These are phyloP conservation scores for Candida smagusa DNA, from an alignment of 1,139 yeast genomes.

Conservation along the genomic window DNA sequence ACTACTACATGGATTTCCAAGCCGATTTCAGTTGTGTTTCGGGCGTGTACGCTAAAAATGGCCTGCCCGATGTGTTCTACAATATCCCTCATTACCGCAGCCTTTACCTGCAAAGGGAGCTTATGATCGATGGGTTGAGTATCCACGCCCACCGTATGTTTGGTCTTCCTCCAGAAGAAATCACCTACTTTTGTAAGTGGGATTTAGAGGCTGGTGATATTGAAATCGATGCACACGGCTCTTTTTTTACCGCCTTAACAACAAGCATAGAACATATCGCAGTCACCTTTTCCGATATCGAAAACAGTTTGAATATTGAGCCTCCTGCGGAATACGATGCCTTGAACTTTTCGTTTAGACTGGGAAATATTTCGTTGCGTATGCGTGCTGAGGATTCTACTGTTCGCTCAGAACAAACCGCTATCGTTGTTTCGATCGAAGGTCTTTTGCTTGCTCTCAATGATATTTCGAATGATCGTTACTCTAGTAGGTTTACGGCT, in stretches of 20 bases:
- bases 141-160: slow-evolving; percentile 89
- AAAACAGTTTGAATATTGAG: slow-evolving; percentile 63
- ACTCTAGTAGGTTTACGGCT: slow-evolving; percentile 53
- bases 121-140: slow-evolving; percentile 60
- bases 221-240: slow-evolving; percentile 48
- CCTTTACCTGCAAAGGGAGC: slow-evolving; percentile 24
- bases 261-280: slow-evolving; percentile 47
- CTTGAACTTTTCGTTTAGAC: slow-evolving; percentile 52
- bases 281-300: slow-evolving; percentile 68
- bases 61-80: slow-evolving; percentile 21
- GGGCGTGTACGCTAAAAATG: slow-evolving; percentile 28
- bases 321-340: slow-evolving; percentile 65
- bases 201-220: slow-evolving; percentile 68
- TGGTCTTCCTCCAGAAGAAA: slow-evolving; percentile 86
- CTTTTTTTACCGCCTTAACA: slow-evolving; percentile 44
- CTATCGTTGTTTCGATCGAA: slow-evolving; percentile 25
- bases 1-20: slow-evolving; percentile 85
- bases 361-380: slow-evolving; percentile 25
- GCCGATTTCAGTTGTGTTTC: slow-evolving; percentile 52
- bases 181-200: slow-evolving; percentile 90
- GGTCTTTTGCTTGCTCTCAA: slow-evolving; percentile 49
- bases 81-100: slow-evolving; percentile 25
- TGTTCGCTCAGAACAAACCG: slow-evolving; percentile 9
- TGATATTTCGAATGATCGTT: slow-evolving; percentile 69
- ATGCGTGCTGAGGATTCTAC: slow-evolving; percentile 17